Evolutionary conservation across 495 filamentous ascomycete genomes (phyloP), one percentile per base, ranked within the genome.

Genomic region (Neurospora sublineolata): DNA sequence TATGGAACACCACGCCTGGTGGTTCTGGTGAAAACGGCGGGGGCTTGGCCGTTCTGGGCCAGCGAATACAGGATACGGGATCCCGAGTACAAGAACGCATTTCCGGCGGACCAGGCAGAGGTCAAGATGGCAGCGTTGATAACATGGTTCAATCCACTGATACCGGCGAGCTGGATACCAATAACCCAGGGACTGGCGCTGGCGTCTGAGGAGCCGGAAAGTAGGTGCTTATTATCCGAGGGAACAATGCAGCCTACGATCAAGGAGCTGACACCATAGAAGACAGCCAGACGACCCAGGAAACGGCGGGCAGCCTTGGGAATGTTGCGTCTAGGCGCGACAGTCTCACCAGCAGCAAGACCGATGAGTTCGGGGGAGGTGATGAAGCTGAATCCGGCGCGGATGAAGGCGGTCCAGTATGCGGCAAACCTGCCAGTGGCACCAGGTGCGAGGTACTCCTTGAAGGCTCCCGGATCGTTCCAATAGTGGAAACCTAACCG

Each of bases 21-120:
- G 38, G 87, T 90, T 23, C 72, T 79, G 33, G 73, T 72, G 73
- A 93, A 85, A 71, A 89, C 73, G 0, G 76, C 77, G 0, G 91
- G 92, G 0, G 91, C 91, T 40, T 89, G 87, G 8, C 89, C 86
- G 69, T 89, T 83, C 14, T 79, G 68, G 1, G 91, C 89, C 73
- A 92, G 85, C 23, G 88, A 89, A 76, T 91, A 91, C 8, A 94
- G 84, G 70, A 90, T 90, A n/a, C 93, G 88, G 0, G 89, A 91
- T n/a, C 90, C 91, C 39, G 90, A 92, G 82, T 93, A 94, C 70
- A 94, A 84, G 84, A 92, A 93, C 3, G 91, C 89, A 76, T 96
- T 96, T 68, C 87, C 92, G 37, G 83, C 83, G 8, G 83, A 84
- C 83, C 83, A 85, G 9, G 83, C 83, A 20, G 83, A 84, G 0